Percentiles rank a stretch among this genome's conserved stretches.
Conservation (phyloP, 129 eudicot species). For the Chrysanthemum makinoi region DNA sequence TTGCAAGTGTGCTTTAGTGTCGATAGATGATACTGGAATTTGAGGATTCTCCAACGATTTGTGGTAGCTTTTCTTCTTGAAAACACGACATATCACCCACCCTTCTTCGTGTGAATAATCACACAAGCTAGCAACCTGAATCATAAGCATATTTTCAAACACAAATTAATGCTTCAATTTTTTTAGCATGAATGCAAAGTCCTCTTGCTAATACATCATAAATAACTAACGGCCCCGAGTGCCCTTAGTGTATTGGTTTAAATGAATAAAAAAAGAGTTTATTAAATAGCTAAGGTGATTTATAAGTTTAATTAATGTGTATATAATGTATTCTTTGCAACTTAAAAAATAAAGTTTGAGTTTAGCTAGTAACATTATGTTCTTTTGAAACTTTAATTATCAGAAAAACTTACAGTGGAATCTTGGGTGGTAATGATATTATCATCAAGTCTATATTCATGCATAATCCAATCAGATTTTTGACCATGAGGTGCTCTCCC, state of each 20-base stretch:
- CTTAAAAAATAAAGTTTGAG: no score
- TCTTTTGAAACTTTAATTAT: conserved; percentile 5
- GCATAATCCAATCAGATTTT: conserved; percentile 89
- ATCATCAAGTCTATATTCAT: conserved; percentile 73
- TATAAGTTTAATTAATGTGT: no score
- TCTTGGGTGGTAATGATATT: conserved; percentile 26
- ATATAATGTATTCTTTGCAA: no score
- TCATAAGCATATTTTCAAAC: neutral
- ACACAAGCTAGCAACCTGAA: conserved; percentile 30
- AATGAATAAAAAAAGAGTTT: no score
- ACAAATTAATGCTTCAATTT: neutral
- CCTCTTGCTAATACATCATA: neutral
- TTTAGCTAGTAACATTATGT: neutral
- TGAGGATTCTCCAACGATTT: conserved; percentile 38
- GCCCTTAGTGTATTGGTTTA: no score
- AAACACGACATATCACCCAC: conserved; percentile 80
- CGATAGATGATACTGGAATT: conserved; percentile 22
- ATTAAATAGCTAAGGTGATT: no score
- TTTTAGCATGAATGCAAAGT: neutral
- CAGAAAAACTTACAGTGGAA: conserved; percentile 25
- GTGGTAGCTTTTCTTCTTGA: conserved; percentile 72
- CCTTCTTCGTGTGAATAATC: conserved; percentile 64
- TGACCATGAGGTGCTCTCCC: conserved; percentile 93
- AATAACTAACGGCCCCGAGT: neutral
- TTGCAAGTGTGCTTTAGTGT: conserved; percentile 17